phyloP scores from a whole-genome alignment of 257 asterid genomes.

The Solanum boliviense region DNA sequence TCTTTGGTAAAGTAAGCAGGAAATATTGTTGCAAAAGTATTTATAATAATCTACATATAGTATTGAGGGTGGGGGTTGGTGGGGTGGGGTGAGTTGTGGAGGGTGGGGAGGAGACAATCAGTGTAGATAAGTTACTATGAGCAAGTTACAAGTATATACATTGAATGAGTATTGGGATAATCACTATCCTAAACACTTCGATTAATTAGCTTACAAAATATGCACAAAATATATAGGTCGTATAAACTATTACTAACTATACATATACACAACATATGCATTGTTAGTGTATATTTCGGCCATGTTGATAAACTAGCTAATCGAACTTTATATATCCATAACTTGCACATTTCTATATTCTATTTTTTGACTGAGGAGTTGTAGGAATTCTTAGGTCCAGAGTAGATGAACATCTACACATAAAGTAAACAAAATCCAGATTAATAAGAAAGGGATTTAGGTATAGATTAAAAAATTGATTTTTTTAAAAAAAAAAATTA shows the following conservation, averaged over 20 bases:
- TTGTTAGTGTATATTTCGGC: background rate
- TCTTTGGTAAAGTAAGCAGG: background rate
- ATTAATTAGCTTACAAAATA: background rate
- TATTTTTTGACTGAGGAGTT: background rate
- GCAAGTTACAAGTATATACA: background rate
- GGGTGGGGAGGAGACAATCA: background rate
- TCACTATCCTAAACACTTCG: background rate
- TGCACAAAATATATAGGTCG: background rate
- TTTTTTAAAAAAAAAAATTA: too few relatives aligned
- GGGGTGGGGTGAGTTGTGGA: background rate
- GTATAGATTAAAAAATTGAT: background rate
- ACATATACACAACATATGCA: background rate
- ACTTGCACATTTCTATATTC: background rate
- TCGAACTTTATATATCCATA: background rate
- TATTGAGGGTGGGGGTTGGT: background rate
- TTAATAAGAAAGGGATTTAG: background rate
- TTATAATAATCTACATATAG: too few relatives aligned
- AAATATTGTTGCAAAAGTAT: background rate
- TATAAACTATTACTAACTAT: background rate
- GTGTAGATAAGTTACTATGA: background rate
- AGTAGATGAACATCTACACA: conserved; percentile 5
- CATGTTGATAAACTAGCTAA: background rate
- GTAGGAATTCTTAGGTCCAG: background rate
- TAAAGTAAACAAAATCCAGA: background rate
- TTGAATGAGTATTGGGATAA: background rate